phyloP scores from a whole-genome alignment of 371 early-diverging fungal species.

The Mortierella sp. region DNA sequence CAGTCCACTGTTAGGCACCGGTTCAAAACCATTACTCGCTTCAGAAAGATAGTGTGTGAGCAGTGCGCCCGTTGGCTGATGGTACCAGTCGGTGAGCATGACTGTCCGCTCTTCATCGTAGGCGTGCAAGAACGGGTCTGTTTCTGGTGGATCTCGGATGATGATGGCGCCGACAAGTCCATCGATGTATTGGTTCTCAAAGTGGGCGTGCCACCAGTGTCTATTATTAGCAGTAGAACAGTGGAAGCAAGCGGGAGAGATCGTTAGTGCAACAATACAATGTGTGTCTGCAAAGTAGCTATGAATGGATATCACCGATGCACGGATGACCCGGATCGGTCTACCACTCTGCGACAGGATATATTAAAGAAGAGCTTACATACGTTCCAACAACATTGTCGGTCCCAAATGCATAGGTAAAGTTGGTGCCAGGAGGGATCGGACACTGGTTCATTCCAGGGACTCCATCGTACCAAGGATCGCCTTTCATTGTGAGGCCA shows the following conservation, averaged over 20 bases:
- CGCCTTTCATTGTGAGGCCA: slow-evolving; percentile 74
- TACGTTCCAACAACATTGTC: slow-evolving; percentile 54
- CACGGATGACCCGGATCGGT: slow-evolving; percentile 7
- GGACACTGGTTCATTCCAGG: slow-evolving; percentile 65
- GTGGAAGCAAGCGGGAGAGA: neutral
- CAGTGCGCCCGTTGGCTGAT: slow-evolving; percentile 30
- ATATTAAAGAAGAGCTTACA: no score
- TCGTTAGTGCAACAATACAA: no score
- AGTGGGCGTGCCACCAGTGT: slow-evolving; percentile 74
- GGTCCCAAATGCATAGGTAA: slow-evolving; percentile 57
- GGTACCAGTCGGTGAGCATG: slow-evolving; percentile 52
- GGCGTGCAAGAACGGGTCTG: slow-evolving; percentile 40
- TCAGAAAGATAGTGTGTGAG: slow-evolving; percentile 39
- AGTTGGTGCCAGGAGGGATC: slow-evolving; percentile 60
- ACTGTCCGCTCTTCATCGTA: slow-evolving; percentile 54
- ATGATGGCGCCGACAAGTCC: slow-evolving; percentile 64
- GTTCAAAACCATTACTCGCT: slow-evolving; percentile 20
- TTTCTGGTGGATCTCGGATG: slow-evolving; percentile 46
- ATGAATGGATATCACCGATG: no score
- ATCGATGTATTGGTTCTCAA: slow-evolving; percentile 81
- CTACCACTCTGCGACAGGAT: no score
- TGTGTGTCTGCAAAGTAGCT: no score
- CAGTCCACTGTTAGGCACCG: slow-evolving; percentile 50
- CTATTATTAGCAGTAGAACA: slow-evolving; percentile 29
- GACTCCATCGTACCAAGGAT: slow-evolving; percentile 77